These are phyloP conservation scores for Coffea humblotiana DNA, from an alignment of 305 asterid species.

Conservation along the genomic window DNA sequence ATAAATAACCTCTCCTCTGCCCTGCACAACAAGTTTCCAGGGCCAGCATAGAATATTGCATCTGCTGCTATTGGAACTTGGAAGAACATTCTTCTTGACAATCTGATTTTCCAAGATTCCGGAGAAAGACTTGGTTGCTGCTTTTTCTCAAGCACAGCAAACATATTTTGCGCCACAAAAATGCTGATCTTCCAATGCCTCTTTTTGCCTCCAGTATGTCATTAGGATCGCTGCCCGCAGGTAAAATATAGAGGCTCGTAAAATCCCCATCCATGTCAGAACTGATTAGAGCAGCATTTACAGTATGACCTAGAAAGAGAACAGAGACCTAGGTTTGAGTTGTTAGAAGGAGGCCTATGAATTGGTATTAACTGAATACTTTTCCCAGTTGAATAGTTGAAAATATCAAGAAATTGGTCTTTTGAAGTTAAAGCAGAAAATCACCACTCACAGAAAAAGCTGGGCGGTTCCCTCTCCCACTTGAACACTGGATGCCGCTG, in stretches of 20 bases:
- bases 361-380: conserved; percentile 42
- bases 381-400: conserved; percentile 39
- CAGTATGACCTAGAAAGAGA: conserved; percentile 72
- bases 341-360: conserved; percentile 43
- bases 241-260: conserved; percentile 65
- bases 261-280: conserved; percentile 75
- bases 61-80: conserved; percentile 66
- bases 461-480: conserved; percentile 91
- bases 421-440: conserved; percentile 67
- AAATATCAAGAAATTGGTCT: conserved; percentile 53
- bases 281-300: conserved; percentile 69
- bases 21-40: conserved; percentile 75
- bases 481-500: conserved; percentile 91
- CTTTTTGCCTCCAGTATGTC: conserved; percentile 72
- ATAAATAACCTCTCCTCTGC: conserved; percentile 73
- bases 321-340: conserved; percentile 57
- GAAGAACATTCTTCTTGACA: conserved; percentile 59
- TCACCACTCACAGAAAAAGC: conserved; percentile 75
- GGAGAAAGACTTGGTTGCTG: conserved; percentile 38
- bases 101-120: conserved; percentile 42
- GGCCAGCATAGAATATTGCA: conserved; percentile 80
- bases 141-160: conserved; percentile 67
- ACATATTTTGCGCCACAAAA: conserved; percentile 72
- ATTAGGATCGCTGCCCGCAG: conserved; percentile 66
- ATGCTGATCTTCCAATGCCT: conserved; percentile 75